Evolutionary conservation across 2,329 filamentous ascomycete genomes (phyloP).

Genomic region (Fonsecaea multimorphosa): DNA sequence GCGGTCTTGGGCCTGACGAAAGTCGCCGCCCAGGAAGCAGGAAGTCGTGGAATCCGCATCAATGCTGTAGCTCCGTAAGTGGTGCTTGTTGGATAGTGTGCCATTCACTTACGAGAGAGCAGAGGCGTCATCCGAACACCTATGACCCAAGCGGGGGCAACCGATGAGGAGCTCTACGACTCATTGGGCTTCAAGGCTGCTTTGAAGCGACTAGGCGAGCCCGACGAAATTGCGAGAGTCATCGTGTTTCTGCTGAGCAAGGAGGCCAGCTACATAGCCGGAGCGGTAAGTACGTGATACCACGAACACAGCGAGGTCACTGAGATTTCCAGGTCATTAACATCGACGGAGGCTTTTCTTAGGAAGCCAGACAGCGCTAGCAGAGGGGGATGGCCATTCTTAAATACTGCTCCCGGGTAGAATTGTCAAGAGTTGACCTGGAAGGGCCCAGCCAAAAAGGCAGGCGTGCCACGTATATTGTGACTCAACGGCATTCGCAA

Average conservation of each 20-base stretch:
- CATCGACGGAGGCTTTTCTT: neutral
- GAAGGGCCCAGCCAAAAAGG: neutral
- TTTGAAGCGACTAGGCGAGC: slow-evolving; percentile 4
- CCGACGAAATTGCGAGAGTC: slow-evolving; percentile 11
- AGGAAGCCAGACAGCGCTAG: neutral
- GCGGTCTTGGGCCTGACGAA: slow-evolving; percentile 54
- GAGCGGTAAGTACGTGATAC: neutral
- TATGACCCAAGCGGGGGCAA: neutral
- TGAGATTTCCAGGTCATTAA: slow-evolving; percentile 4
- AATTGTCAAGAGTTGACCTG: neutral
- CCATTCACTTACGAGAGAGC: neutral
- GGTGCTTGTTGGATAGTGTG: neutral
- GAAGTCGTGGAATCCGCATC: slow-evolving; percentile 43
- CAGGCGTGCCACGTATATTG: too few species aligned
- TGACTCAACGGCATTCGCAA: neutral
- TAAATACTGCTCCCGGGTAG: neutral
- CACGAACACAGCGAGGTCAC: neutral
- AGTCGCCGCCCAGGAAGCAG: slow-evolving; percentile 44
- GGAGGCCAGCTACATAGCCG: slow-evolving; percentile 11
- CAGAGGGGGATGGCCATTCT: neutral
- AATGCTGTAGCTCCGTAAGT: slow-evolving; percentile 42
- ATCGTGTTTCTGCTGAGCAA: slow-evolving; percentile 21
- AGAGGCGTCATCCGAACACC: slow-evolving; percentile 8
- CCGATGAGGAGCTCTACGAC: neutral
- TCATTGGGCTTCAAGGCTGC: neutral